phyloP scores from a whole-genome alignment of 2,329 filamentous ascomycete genomes.

The Neonectria ditissima region DNA sequence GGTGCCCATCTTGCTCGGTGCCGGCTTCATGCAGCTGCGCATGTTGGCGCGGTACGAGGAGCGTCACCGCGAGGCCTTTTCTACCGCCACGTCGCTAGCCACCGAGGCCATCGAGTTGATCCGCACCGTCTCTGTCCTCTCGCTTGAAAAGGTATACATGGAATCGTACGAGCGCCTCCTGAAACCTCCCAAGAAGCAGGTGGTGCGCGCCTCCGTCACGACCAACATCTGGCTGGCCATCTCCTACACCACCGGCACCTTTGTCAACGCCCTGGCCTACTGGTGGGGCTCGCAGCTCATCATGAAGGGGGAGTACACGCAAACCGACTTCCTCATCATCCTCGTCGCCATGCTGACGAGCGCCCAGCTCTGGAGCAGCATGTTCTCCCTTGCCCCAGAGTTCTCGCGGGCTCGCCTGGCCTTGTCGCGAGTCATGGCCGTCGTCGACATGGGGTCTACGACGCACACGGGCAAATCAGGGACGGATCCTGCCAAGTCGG shows the following conservation, averaged over 20 bases:
- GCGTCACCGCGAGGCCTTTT: constrained; percentile 72
- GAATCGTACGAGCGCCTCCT: constrained; percentile 64
- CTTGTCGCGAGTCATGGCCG: constrained; percentile 65
- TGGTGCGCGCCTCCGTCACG: constrained; percentile 58
- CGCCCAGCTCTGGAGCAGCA: constrained; percentile 77
- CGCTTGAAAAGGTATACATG: constrained; percentile 64
- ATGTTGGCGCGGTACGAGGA: constrained; percentile 72
- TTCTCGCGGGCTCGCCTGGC: constrained; percentile 74
- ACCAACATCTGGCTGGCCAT: constrained; percentile 71
- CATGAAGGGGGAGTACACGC: constrained; percentile 70
- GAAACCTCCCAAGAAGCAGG: constrained; percentile 64
- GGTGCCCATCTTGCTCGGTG: constrained; percentile 74
- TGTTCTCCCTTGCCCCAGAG: constrained; percentile 80
- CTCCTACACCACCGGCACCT: constrained; percentile 69
- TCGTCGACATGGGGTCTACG: constrained; percentile 58
- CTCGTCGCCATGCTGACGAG: constrained; percentile 77
- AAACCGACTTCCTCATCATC: constrained; percentile 79
- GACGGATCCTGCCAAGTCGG: constrained; percentile 24
- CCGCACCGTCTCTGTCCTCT: constrained; percentile 50
- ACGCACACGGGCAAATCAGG: constrained; percentile 31
- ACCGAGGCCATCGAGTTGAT: constrained; percentile 37
- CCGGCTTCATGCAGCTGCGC: constrained; percentile 75
- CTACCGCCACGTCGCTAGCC: constrained; percentile 44
- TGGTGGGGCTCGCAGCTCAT: constrained; percentile 84
- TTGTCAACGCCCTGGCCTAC: constrained; percentile 80